Percentiles rank a stretch among this genome's conserved stretches.
Conservation (phyloP, 164 flowering plant genomes). For the Cinnamomum chago region DNA sequence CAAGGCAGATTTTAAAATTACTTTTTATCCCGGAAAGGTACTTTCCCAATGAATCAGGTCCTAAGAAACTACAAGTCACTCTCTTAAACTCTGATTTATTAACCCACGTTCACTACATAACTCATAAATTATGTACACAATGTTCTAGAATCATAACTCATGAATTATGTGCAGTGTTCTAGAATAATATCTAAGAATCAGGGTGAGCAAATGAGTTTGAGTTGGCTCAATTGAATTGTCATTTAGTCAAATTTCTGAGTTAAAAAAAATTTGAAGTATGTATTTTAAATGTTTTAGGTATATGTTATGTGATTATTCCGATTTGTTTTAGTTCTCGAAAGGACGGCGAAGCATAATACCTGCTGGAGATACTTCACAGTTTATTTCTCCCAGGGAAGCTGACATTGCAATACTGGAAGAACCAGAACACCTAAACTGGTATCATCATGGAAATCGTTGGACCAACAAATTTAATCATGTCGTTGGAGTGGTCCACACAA, state of each 20-base stretch:
- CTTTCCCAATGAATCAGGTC: background rate
- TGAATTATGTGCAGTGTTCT: too few relatives aligned
- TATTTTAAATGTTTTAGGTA: background rate
- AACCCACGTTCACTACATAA: background rate
- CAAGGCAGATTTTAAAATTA: constrained; percentile 79
- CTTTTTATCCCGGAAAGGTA: constrained; percentile 99
- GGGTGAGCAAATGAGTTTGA: background rate
- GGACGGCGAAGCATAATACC: constrained; percentile 75
- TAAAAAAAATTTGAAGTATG: background rate
- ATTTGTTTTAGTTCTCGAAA: constrained; percentile 51
- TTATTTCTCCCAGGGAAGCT: constrained; percentile 73
- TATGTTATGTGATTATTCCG: constrained; percentile 3
- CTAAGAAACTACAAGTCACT: background rate
- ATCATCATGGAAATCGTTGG: constrained; percentile 84
- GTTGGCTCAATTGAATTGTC: background rate
- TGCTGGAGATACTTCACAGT: constrained; percentile 77
- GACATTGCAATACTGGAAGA: constrained; percentile 87
- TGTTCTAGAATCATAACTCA: background rate
- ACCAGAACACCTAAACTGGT: constrained; percentile 84
- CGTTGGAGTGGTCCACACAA: constrained; percentile 78
- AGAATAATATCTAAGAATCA: background rate
- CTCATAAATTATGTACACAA: too few relatives aligned
- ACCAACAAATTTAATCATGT: constrained; percentile 84
- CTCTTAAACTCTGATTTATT: background rate
- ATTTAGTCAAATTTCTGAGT: background rate